These are phyloP conservation scores for Trichothecium sympodiale DNA, from an alignment of 2,329 filamentous ascomycete species.

Conservation along the genomic window DNA sequence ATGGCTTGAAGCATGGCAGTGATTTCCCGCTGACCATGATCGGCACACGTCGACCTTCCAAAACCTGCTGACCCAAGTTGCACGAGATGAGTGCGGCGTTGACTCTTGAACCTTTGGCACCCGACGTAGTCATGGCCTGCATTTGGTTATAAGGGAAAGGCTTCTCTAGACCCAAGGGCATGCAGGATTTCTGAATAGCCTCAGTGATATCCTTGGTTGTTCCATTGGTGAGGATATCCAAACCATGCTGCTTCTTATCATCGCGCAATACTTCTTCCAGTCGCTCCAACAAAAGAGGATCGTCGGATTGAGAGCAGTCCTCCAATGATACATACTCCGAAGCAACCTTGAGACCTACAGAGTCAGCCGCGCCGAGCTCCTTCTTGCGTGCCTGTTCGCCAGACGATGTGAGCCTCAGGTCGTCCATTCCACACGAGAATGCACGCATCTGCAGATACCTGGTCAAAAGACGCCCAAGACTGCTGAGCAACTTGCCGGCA, in stretches of 20 bases:
- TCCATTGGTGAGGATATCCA: slow-evolving; percentile 81
- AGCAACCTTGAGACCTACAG: slow-evolving; percentile 68
- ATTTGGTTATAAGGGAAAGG: slow-evolving; percentile 95
- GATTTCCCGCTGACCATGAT: slow-evolving; percentile 98
- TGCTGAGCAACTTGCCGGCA: slow-evolving; percentile 80
- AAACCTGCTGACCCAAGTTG: slow-evolving; percentile 90
- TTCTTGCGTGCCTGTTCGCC: slow-evolving; percentile 64
- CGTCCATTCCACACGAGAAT: slow-evolving; percentile 95
- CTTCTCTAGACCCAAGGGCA: slow-evolving; percentile 77
- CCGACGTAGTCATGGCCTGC: slow-evolving; percentile 96
- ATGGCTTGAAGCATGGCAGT: slow-evolving; percentile 85
- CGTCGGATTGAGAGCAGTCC: slow-evolving; percentile 48
- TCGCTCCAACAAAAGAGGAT: slow-evolving; percentile 62
- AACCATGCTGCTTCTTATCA: slow-evolving; percentile 76
- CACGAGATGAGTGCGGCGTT: slow-evolving; percentile 98
- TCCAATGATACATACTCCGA: slow-evolving; percentile 80
- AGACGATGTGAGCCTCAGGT: slow-evolving; percentile 71
- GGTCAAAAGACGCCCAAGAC: slow-evolving; percentile 79
- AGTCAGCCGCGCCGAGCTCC: slow-evolving; percentile 54
- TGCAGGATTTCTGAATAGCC: slow-evolving; percentile 64
- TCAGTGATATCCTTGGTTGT: slow-evolving; percentile 61
- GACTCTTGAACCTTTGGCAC: slow-evolving; percentile 84
- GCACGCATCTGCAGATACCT: slow-evolving; percentile 86
- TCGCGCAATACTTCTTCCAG: slow-evolving; percentile 86
- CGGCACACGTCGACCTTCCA: slow-evolving; percentile 90